phyloP scores from a whole-genome alignment of 768 basidiomycete genomes.

The Lactarius evosmus region DNA sequence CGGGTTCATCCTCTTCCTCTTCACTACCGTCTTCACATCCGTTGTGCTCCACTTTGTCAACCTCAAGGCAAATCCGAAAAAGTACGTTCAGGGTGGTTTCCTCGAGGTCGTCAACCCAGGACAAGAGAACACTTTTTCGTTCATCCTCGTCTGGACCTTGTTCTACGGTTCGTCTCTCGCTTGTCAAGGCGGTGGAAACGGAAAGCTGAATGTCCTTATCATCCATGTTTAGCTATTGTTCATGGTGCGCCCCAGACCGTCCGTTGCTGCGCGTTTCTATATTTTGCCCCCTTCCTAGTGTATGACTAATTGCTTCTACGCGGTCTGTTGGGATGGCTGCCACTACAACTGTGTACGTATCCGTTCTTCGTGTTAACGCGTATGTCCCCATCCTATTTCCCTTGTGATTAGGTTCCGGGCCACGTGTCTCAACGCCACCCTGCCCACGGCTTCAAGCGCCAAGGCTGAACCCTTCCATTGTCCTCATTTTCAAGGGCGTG shows the following conservation, averaged over 20 bases:
- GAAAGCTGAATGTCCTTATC: slow-evolving; percentile 18
- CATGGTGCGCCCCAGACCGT: slow-evolving; percentile 34
- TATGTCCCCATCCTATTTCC: background rate
- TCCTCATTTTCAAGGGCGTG: background rate
- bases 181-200: slow-evolving; percentile 7
- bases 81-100: slow-evolving; percentile 60
- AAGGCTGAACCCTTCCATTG: background rate
- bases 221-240: slow-evolving; percentile 40
- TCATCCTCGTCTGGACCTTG: slow-evolving; percentile 90
- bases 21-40: slow-evolving; percentile 65
- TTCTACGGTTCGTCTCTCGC: slow-evolving; percentile 68
- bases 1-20: slow-evolving; percentile 77
- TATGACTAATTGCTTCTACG: slow-evolving; percentile 9
- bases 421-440: background rate
- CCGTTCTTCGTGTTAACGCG: background rate
- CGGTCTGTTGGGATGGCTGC: background rate
- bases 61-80: slow-evolving; percentile 61
- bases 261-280: background rate
- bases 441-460: background rate
- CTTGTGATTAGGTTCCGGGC: background rate
- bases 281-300: slow-evolving; percentile 4
- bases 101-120: slow-evolving; percentile 76
- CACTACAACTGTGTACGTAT: background rate
- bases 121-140: slow-evolving; percentile 88
- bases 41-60: slow-evolving; percentile 64